Conservation (phyloP, 23 red algal genomes). For the Gracilaria caudata region DNA sequence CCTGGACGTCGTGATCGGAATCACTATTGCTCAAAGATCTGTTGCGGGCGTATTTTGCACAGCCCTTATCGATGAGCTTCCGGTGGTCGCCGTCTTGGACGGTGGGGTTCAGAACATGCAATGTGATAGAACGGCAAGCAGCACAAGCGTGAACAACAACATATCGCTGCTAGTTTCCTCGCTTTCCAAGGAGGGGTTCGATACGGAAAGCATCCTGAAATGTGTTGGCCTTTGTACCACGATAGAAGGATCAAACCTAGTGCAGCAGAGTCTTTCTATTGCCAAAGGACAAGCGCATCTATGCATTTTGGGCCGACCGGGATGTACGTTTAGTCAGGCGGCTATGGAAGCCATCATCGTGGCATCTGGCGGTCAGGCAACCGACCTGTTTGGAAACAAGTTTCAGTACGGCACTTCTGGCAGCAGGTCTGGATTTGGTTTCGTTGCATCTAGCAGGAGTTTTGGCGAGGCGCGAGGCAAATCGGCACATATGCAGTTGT, state of each 20-base stretch:
- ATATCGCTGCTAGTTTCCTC: not conserved
- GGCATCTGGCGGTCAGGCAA: conserved; percentile 49
- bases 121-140: not conserved
- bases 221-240: not conserved
- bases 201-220: not conserved
- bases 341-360: conserved; percentile 31
- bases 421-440: conserved; percentile 13
- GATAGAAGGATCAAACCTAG: not conserved
- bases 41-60: not conserved
- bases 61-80: not conserved
- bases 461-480: conserved; percentile 24
- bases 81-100: conserved; percentile 1
- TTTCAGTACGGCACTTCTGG: conserved; percentile 13
- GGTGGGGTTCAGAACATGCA: conserved; percentile 4
- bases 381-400: conserved; percentile 50
- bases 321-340: not conserved
- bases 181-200: not conserved
- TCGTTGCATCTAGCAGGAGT: conserved; percentile 42
- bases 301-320: not conserved
- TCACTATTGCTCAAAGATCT: not conserved
- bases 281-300: conserved; percentile 1
- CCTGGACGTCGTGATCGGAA: not conserved
- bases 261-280: not conserved
- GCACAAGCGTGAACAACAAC: not conserved
- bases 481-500: conserved; percentile 3